Conservation (phyloP, 1,284 basidiomycete species). For the Earliella scabrosa region DNA sequence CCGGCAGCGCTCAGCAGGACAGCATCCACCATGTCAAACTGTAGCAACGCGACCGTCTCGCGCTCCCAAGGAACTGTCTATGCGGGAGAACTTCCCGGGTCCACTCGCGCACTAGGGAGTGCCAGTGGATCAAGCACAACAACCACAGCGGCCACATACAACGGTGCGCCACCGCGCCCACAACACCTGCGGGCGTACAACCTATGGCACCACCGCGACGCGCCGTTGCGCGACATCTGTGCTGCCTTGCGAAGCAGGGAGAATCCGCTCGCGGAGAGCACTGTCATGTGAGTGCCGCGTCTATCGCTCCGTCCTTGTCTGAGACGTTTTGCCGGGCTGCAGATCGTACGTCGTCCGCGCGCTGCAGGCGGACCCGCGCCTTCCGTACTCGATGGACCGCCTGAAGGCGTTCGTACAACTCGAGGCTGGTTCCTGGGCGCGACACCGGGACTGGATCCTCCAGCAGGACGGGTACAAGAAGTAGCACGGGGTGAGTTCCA, state of each 20-base stretch:
- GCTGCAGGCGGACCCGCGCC: conserved; percentile 42
- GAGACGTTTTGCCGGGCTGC: background rate
- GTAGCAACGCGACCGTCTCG: background rate
- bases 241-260: conserved; percentile 41
- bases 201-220: conserved; percentile 52
- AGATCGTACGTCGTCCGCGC: conserved; percentile 53
- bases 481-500: background rate
- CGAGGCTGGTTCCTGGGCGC: conserved; percentile 46
- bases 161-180: conserved; percentile 32
- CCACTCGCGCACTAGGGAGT: background rate
- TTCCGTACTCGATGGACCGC: conserved; percentile 42
- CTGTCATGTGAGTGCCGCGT: conserved; percentile 56
- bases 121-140: background rate
- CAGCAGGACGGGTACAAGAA: conserved; percentile 21
- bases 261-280: conserved; percentile 53
- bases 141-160: background rate
- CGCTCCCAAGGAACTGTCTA: background rate
- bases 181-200: conserved; percentile 60
- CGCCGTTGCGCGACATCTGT: conserved; percentile 55
- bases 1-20: background rate
- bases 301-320: background rate
- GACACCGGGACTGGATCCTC: conserved; percentile 43
- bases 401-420: conserved; percentile 43
- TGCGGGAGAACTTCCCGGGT: background rate
- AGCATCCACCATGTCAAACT: background rate